These are phyloP conservation scores for Aspergillus conjunctus DNA, from an alignment of 495 filamentous ascomycete species.

Conservation along the genomic window DNA sequence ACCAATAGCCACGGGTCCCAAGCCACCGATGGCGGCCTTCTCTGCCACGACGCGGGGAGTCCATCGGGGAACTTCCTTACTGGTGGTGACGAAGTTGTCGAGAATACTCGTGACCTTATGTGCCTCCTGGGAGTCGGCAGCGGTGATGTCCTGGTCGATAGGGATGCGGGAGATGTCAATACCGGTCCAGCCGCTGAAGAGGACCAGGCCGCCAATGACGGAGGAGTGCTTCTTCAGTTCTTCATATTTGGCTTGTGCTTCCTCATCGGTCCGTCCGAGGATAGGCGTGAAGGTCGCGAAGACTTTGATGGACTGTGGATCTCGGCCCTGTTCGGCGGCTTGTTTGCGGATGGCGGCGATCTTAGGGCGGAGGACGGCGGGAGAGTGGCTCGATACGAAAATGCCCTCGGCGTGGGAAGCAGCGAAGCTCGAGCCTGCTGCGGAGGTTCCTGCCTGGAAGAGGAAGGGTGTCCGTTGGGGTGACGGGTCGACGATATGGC, in stretches of 20 bases:
- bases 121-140: conserved; percentile 53
- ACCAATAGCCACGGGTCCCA: conserved; percentile 55
- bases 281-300: conserved; percentile 62
- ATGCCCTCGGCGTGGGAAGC: conserved; percentile 65
- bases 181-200: conserved; percentile 64
- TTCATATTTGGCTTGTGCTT: conserved; percentile 54
- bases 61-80: conserved; percentile 53
- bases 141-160: conserved; percentile 57
- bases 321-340: conserved; percentile 53
- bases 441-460: conserved; percentile 64
- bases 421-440: conserved; percentile 59
- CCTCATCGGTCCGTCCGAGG: conserved; percentile 58
- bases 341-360: conserved; percentile 57
- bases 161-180: conserved; percentile 61
- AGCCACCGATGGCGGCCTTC: conserved; percentile 59
- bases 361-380: conserved; percentile 51
- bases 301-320: conserved; percentile 60
- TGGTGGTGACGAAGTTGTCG: conserved; percentile 52
- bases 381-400: conserved; percentile 60
- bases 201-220: conserved; percentile 56
- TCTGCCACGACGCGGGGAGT: conserved; percentile 56
- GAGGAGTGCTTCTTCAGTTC: conserved; percentile 55
- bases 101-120: conserved; percentile 55
- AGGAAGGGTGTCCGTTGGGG: conserved; percentile 65
- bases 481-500: conserved; percentile 60